A percentile compares a stretch with the other conserved stretches of the same genome.
These are phyloP conservation scores for Entomortierella lignicola DNA, from an alignment of 192 early-diverging fungal genomes.

Conservation along the genomic window DNA sequence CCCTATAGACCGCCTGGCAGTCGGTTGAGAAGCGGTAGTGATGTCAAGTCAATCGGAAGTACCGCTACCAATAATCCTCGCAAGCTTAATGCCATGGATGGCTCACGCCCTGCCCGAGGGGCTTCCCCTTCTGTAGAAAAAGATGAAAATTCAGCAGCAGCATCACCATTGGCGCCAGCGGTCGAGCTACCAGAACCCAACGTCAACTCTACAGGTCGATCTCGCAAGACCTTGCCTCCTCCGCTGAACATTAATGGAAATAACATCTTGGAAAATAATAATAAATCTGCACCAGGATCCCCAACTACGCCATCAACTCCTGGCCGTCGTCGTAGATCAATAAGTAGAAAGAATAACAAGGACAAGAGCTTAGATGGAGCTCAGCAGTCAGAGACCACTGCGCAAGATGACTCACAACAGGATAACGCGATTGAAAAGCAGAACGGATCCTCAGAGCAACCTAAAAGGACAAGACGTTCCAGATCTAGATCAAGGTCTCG, in stretches of 20 bases:
- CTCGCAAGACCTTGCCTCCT: conserved; percentile 23
- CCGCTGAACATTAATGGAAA: conserved; percentile 32
- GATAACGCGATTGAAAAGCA: conserved; percentile 4
- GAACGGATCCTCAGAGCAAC: conserved; percentile 6
- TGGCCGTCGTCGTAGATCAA: conserved; percentile 41
- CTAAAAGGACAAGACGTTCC: conserved; percentile 46
- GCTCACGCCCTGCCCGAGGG: conserved; percentile 7
- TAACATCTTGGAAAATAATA: conserved; percentile 1
- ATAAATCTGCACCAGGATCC: conserved; percentile 10
- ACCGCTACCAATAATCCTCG: conserved; percentile 6
- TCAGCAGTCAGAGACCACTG: conserved; percentile 1
- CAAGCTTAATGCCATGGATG: background rate
- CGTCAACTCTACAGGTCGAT: background rate
- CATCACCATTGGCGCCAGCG: background rate
- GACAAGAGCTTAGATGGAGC: conserved; percentile 21
- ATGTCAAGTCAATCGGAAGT: conserved; percentile 5
- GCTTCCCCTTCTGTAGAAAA: conserved; percentile 5
- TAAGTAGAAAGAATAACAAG: conserved; percentile 42
- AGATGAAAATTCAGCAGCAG: background rate
- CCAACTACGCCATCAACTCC: conserved; percentile 34
- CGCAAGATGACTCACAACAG: background rate
- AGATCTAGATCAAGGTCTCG: conserved; percentile 40
- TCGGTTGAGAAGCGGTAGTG: conserved; percentile 23
- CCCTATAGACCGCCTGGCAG: conserved; percentile 49
- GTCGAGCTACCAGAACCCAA: conserved; percentile 2